Conservation (phyloP, 2,329 filamentous ascomycete genomes). For the Pseudocercospora fijiensis region DNA sequence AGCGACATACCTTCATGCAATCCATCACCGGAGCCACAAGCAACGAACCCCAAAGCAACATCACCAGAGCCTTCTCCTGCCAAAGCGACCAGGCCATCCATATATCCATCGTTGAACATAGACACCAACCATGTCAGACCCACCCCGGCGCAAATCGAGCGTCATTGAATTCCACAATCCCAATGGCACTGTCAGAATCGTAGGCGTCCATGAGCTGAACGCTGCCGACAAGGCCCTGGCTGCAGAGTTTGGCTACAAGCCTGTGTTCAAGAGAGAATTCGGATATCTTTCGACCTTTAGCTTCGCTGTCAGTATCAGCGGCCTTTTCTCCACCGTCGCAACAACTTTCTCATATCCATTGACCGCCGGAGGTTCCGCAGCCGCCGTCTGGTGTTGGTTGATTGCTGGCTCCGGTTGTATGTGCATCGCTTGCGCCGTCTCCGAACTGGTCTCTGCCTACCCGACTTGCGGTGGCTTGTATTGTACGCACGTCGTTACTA, state of each 20-base stretch:
- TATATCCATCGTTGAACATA: not conserved
- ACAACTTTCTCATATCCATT: constrained; percentile 58
- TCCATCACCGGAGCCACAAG: not conserved
- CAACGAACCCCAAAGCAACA: not conserved
- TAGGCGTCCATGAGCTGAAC: constrained; percentile 28
- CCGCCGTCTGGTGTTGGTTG: constrained; percentile 60
- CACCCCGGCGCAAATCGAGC: constrained; percentile 21
- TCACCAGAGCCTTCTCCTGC: not conserved
- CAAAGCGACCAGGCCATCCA: constrained; percentile 1
- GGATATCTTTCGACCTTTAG: constrained; percentile 60
- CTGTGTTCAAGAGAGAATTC: constrained; percentile 60
- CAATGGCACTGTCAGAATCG: constrained; percentile 20
- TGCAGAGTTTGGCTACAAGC: constrained; percentile 36
- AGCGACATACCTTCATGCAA: no score
- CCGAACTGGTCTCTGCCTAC: constrained; percentile 59
- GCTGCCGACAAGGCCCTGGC: constrained; percentile 32
- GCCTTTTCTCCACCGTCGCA: constrained; percentile 56
- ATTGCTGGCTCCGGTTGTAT: constrained; percentile 58
- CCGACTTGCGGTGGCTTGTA: constrained; percentile 55
- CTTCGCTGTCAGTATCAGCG: constrained; percentile 59
- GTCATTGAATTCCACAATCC: constrained; percentile 16
- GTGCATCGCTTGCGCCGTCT: constrained; percentile 55
- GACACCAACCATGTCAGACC: constrained; percentile 2
- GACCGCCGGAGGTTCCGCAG: constrained; percentile 53
- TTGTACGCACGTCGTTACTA: constrained; percentile 4